Percentiles rank a stretch among this genome's conserved stretches.
Evolutionary conservation across 768 basidiomycete genomes (phyloP).

Genomic region (Rhizopogon rudus): DNA sequence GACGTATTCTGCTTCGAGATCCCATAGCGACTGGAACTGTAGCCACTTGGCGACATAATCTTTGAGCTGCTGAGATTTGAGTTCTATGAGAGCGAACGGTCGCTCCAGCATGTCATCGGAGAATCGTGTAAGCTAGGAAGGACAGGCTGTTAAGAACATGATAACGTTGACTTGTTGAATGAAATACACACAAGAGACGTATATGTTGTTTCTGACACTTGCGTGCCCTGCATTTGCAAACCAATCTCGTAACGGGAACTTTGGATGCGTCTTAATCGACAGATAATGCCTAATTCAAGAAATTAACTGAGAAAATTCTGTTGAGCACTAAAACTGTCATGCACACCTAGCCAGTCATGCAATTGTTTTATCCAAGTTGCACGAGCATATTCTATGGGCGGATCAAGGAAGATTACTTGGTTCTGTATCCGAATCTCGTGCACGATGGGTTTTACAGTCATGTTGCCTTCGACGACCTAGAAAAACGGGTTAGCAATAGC

Average conservation of each 20-base stretch:
- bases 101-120: constrained; percentile 67
- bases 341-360: constrained; percentile 81
- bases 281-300: constrained; percentile 63
- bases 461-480: constrained; percentile 67
- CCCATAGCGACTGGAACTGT: constrained; percentile 98
- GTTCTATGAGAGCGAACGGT: constrained; percentile 84
- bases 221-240: constrained; percentile 76
- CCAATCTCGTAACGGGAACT: constrained; percentile 97
- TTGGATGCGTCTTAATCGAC: constrained; percentile 81
- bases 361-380: constrained; percentile 85
- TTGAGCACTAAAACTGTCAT: not conserved
- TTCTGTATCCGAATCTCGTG: constrained; percentile 98
- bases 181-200: constrained; percentile 64
- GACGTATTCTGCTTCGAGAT: constrained; percentile 94
- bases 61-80: constrained; percentile 79
- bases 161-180: not conserved
- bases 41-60: constrained; percentile 98
- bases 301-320: not conserved
- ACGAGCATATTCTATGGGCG: constrained; percentile 92
- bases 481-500: not conserved
- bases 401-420: constrained; percentile 97
- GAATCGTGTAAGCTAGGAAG: constrained; percentile 64
- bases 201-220: constrained; percentile 69
- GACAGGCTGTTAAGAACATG: constrained; percentile 5
- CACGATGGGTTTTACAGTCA: constrained; percentile 80